Evolutionary conservation across 148 eudicot genomes (phyloP).

Genomic region (Gaultheria prostrata): DNA sequence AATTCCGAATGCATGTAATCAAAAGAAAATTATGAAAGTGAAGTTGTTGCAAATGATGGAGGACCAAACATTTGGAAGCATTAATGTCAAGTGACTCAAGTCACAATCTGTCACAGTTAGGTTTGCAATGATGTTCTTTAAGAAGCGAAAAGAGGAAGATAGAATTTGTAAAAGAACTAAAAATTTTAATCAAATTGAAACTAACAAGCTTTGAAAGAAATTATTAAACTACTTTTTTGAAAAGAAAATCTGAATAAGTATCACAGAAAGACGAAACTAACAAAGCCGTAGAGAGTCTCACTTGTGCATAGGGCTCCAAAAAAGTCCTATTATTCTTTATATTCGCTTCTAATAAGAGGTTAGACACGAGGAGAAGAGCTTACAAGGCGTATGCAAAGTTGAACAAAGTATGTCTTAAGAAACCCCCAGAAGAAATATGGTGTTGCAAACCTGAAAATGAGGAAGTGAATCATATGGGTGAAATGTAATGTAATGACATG

Average conservation of each 20-base stretch:
- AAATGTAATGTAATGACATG: neutral
- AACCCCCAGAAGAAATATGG: slow-evolving; percentile 75
- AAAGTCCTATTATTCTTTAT: neutral
- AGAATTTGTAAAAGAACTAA: too few species aligned
- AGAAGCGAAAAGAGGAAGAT: neutral
- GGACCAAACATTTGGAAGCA: neutral
- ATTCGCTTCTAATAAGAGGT: neutral
- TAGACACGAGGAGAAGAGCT: slow-evolving; percentile 15
- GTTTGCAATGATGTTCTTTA: neutral
- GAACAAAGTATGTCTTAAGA: slow-evolving; percentile 53
- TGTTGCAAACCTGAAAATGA: slow-evolving; percentile 67
- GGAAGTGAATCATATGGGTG: neutral
- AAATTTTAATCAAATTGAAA: too few species aligned
- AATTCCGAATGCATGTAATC: neutral
- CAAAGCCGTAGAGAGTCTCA: neutral
- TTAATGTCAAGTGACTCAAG: neutral
- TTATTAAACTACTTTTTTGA: too few species aligned
- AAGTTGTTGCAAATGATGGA: neutral
- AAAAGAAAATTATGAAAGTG: neutral
- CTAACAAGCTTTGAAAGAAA: too few species aligned
- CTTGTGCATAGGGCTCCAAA: neutral
- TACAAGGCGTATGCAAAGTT: slow-evolving; percentile 72
- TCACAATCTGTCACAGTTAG: neutral
- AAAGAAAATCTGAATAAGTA: too few species aligned
- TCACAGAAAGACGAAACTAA: too few species aligned